Evolutionary conservation across 2,329 filamentous ascomycete species (phyloP), one percentile per base, ranked within the genome.

Genomic region (Xylariomycetidae sp.): DNA sequence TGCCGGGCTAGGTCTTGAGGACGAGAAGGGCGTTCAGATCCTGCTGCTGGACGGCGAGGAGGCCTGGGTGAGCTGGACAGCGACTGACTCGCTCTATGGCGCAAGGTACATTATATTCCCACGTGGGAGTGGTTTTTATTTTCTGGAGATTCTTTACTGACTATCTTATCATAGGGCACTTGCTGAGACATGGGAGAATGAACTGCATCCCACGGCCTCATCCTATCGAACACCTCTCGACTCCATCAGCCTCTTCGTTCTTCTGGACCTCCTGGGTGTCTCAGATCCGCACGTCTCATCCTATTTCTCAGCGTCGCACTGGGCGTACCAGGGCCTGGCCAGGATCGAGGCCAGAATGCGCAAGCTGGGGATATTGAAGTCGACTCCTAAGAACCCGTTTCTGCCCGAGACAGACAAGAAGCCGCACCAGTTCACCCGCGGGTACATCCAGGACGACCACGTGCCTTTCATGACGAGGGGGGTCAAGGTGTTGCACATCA

Each of bases 31-130:
- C 1, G 72, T 98, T 20, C 92, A 97, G 65, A 85, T 98, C 17
- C 46, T 98, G 17, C 73, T 98, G 35, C 63, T 98, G 6, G 92
- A 98, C 53, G 92, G 92, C 4, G 92, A 98, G 63, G 92, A 98
- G 61, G 89, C 92, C 0, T 98, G 94, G 61, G 64, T 77, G 15
- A 61, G 60, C 1, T 98, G 92, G 92, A 84, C 80, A 1, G 75
- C 77, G 22, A 75, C 70, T 0, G 92, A 98, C 59, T 94, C 86
- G 5, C 64, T 96, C 4, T 98, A 98, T 51, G 92, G 92, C 3
- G 77, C 90, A 13, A 78, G 88, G 80, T 85, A 66, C 25, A 67
- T 43, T 38, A 29, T 17, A 6, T 17, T 19, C 29, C 18, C 5
- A 13, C 23, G 2, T 13, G 9, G 2, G 20, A 8, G 8, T n/a